Evolutionary conservation across 2,329 filamentous ascomycete species (phyloP), one percentile per base, ranked within the genome.

Genomic region (Calycina marina): DNA sequence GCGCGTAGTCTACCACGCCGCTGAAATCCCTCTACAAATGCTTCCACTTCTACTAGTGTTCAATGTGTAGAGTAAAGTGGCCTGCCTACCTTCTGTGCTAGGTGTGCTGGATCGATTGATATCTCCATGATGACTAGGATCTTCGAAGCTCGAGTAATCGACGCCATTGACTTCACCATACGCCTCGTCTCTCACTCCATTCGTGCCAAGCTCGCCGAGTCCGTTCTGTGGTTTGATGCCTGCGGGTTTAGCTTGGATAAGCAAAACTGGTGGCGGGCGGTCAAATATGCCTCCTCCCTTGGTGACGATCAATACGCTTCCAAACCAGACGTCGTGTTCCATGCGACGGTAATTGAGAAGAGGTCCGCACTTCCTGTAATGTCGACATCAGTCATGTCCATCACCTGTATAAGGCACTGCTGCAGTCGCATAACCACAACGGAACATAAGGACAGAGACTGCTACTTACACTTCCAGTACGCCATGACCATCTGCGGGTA

Each of bases 271-370:
- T 10, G 11, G 11, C 14, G 14, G 14, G 9, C 25, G 11, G 8
- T 28, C 25, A 12, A 28, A 12, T 28, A 70, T 57, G 37, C 67
- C 73, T 14, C 79, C 79, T 4, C 84, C 79, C 31, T 68, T 74
- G 11, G 77, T 80, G 32, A 94, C 84, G 30, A 94, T 61, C 46
- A 94, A 60, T 5, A 93, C 80, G 53, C 84, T 93, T 36, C 88
- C 86, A 46, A 81, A 64, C 86, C 88, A 96, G 25, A 57, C 59
- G 24, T 61, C 61, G 16, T 65, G 67, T 46, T 77, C 70, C 71
- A 79, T 85, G 48, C 71, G 69, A 41, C 77, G 67, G 54, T 85
- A 88, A 57, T 88, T 88, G 40, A 88, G 58, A 42, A 88, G 59
- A 13, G 81, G 81, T 1, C 81, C 81, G 44, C 71, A 77, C 10